phyloP scores from a whole-genome alignment of 495 filamentous ascomycete genomes.

The Aspergillus incahuasiensis region DNA sequence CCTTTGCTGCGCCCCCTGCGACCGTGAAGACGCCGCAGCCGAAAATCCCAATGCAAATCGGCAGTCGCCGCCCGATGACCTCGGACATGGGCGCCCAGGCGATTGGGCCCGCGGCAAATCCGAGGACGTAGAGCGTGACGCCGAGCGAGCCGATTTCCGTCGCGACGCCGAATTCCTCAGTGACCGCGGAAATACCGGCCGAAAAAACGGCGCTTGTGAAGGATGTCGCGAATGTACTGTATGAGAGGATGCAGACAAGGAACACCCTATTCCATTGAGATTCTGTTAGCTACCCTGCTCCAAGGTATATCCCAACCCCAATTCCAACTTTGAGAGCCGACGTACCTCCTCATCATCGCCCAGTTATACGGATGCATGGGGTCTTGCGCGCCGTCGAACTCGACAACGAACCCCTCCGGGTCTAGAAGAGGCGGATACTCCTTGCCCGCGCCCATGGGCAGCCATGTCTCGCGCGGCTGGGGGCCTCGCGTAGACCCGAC shows the following conservation, averaged over 20 bases:
- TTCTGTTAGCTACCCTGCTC: neutral
- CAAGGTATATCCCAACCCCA: no score
- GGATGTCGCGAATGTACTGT: conserved; percentile 48
- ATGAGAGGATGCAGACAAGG: conserved; percentile 35
- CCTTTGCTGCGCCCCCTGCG: conserved; percentile 52
- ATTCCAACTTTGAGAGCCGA: no score
- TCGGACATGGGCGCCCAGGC: conserved; percentile 72
- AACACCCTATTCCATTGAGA: conserved; percentile 18
- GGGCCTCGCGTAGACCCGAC: conserved; percentile 24
- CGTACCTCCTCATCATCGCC: conserved; percentile 23
- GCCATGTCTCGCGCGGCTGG: conserved; percentile 17
- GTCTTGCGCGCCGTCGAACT: conserved; percentile 49
- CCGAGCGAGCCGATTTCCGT: conserved; percentile 48
- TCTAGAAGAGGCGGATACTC: conserved; percentile 40
- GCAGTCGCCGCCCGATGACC: conserved; percentile 60
- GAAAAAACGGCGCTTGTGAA: conserved; percentile 53
- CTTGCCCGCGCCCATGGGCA: conserved; percentile 27
- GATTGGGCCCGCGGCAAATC: conserved; percentile 49
- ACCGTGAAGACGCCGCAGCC: conserved; percentile 53
- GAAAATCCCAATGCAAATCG: conserved; percentile 48
- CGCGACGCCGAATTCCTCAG: conserved; percentile 42
- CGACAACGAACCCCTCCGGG: conserved; percentile 44
- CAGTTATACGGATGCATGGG: conserved; percentile 53
- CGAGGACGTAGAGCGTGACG: conserved; percentile 52
- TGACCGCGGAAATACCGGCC: conserved; percentile 40